A percentile compares a stretch with the other conserved stretches of the same genome.
Conservation (phyloP, 495 filamentous ascomycete species). For the Lophium mytilinum region DNA sequence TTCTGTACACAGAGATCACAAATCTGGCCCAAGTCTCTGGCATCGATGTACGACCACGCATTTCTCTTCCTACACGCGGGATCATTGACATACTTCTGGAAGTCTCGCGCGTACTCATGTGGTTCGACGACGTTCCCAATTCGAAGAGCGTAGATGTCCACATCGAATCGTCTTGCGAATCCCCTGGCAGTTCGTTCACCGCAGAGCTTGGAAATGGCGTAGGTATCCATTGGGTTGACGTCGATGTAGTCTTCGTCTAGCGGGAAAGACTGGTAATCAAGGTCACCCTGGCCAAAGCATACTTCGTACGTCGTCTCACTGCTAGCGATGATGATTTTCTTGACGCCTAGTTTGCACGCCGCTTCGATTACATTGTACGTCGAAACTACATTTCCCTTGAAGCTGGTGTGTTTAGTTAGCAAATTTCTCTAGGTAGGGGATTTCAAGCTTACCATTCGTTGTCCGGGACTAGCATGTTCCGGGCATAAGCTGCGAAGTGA, state of each 20-base stretch:
- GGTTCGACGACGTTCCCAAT: slow-evolving; percentile 53
- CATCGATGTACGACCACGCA: slow-evolving; percentile 55
- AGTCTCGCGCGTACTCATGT: slow-evolving; percentile 48
- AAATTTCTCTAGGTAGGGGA: too few relatives aligned
- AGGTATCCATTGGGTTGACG: slow-evolving; percentile 47
- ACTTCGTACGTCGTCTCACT: slow-evolving; percentile 53
- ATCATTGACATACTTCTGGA: slow-evolving; percentile 41
- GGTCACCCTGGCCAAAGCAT: slow-evolving; percentile 49
- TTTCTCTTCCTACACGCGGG: slow-evolving; percentile 45
- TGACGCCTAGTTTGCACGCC: slow-evolving; percentile 49
- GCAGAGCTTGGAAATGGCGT: slow-evolving; percentile 53
- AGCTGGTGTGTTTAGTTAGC: slow-evolving; percentile 13
- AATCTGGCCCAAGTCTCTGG: slow-evolving; percentile 52
- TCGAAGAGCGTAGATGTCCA: slow-evolving; percentile 51
- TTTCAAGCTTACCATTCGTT: slow-evolving; percentile 35
- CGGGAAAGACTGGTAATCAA: slow-evolving; percentile 49
- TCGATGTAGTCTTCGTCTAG: slow-evolving; percentile 46
- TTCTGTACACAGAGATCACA: slow-evolving; percentile 37
- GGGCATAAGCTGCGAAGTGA: slow-evolving; percentile 52
- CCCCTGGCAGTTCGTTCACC: slow-evolving; percentile 47
- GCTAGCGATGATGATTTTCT: slow-evolving; percentile 53
- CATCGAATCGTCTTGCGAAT: slow-evolving; percentile 46
- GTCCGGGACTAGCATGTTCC: slow-evolving; percentile 56
- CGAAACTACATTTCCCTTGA: slow-evolving; percentile 43
- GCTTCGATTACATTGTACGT: slow-evolving; percentile 58